Percentiles rank a stretch among this genome's conserved stretches.
These are phyloP conservation scores for Pinus tabuliformis DNA, from an alignment of 75 land plant genomes.

Conservation along the genomic window DNA sequence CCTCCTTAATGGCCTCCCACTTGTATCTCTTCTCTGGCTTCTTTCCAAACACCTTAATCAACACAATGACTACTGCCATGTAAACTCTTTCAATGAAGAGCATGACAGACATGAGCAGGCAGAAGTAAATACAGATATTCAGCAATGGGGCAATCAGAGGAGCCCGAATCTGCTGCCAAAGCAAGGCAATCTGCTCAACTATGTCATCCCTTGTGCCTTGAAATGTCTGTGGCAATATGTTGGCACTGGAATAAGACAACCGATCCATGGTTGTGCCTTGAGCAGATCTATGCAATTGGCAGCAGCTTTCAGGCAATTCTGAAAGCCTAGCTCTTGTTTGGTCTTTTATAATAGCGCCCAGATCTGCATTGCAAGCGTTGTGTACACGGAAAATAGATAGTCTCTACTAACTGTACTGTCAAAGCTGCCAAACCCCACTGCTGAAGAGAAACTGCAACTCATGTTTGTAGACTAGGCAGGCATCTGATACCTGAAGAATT, in stretches of 20 bases:
- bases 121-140: slow-evolving; percentile 38
- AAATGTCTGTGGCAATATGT: slow-evolving; percentile 20
- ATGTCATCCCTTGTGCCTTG: slow-evolving; percentile 24
- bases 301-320: neutral
- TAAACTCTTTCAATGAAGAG: slow-evolving; percentile 77
- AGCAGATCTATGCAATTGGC: neutral
- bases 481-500: too few relatives aligned
- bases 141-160: slow-evolving; percentile 66
- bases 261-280: slow-evolving; percentile 7
- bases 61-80: slow-evolving; percentile 57
- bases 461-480: too few relatives aligned
- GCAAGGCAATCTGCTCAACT: slow-evolving; percentile 27
- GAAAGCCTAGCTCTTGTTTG: neutral
- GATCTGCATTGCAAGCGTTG: neutral
- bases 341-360: neutral
- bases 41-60: slow-evolving; percentile 54
- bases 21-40: slow-evolving; percentile 64
- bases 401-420: neutral
- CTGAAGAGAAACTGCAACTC: too few relatives aligned
- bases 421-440: neutral
- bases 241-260: neutral
- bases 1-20: slow-evolving; percentile 71
- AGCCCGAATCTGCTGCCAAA: slow-evolving; percentile 62
- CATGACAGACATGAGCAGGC: slow-evolving; percentile 72
- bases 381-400: neutral